A percentile compares a stretch with the other conserved stretches of the same genome.
Evolutionary conservation across 2,329 filamentous ascomycete genomes (phyloP).

Genomic region (Colletotrichum somersetense): DNA sequence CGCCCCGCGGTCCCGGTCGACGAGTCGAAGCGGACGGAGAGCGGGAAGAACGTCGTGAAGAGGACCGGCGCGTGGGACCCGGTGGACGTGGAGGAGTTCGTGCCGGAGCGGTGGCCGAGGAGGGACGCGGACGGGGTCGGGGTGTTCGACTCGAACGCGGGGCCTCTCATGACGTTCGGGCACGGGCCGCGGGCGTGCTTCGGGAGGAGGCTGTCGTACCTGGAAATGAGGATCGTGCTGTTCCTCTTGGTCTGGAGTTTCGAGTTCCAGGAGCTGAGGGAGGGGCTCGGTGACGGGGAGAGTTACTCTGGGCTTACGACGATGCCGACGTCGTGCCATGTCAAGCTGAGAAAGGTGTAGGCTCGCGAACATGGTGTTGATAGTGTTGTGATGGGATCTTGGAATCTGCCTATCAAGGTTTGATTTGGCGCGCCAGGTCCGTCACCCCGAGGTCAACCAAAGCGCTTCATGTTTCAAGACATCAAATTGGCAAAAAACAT

Average conservation of each 20-base stretch:
- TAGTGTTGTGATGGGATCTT: not conserved
- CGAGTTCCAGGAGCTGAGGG: conserved; percentile 42
- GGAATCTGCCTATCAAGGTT: not conserved
- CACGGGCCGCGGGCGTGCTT: conserved; percentile 47
- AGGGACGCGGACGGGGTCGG: conserved; percentile 26
- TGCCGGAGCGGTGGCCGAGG: conserved; percentile 44
- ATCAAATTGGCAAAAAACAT: not conserved
- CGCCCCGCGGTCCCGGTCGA: conserved; percentile 14
- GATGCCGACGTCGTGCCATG: conserved; percentile 46
- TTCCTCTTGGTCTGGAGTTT: conserved; percentile 47
- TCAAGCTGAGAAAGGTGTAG: conserved; percentile 43
- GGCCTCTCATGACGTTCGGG: conserved; percentile 46
- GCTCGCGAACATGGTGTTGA: not conserved
- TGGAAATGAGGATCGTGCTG: conserved; percentile 48
- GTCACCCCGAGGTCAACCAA: too few relatives aligned
- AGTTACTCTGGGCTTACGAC: conserved; percentile 46
- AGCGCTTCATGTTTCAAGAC: not conserved
- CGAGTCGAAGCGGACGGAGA: conserved; percentile 42
- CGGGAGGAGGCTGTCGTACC: conserved; percentile 47
- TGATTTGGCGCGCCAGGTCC: not conserved
- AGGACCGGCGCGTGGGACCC: conserved; percentile 30
- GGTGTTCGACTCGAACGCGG: conserved; percentile 45
- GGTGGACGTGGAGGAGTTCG: conserved; percentile 37
- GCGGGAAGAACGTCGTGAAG: not conserved
- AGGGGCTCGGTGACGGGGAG: conserved; percentile 42